phyloP scores from a whole-genome alignment of 1,284 basidiomycete species.

The Kalmanozyma brasiliensis region DNA sequence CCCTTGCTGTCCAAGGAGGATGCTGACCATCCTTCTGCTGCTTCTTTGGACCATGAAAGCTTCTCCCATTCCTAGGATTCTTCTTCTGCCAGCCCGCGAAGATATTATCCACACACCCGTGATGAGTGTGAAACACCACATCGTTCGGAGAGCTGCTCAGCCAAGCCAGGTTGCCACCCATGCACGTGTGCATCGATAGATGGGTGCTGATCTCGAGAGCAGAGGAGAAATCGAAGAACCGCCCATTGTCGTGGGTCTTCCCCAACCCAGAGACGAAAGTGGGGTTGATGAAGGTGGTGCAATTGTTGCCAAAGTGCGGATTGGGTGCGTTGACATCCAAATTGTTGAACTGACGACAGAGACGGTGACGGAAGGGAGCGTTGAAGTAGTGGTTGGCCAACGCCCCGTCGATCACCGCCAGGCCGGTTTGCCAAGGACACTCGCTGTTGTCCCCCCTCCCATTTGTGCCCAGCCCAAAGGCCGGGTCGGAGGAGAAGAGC shows the following conservation, averaged over 20 bases:
- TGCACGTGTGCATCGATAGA: constrained; percentile 30
- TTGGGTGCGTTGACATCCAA: constrained; percentile 14
- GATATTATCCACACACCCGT: constrained; percentile 20
- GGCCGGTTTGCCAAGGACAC: constrained; percentile 21
- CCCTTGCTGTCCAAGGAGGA: constrained; percentile 23
- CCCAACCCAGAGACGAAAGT: constrained; percentile 20
- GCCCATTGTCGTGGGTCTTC: constrained; percentile 18
- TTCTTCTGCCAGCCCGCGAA: constrained; percentile 19
- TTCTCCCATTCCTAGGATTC: constrained; percentile 3
- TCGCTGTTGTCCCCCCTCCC: constrained; percentile 13
- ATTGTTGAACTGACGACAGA: constrained; percentile 45
- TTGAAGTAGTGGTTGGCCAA: constrained; percentile 26
- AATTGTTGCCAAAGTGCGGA: constrained; percentile 28
- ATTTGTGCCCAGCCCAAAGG: constrained; percentile 22
- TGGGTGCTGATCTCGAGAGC: constrained; percentile 35
- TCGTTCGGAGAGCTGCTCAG: constrained; percentile 26
- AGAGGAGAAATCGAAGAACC: constrained; percentile 33
- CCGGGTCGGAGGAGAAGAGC: constrained; percentile 14
- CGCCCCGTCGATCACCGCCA: constrained; percentile 28
- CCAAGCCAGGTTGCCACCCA: constrained; percentile 36
- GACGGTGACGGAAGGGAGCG: constrained; percentile 27
- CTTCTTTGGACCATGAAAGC: constrained; percentile 34
- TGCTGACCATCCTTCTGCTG: constrained; percentile 18
- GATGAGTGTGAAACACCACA: constrained; percentile 14
- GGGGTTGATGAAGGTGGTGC: constrained; percentile 26